Base-by-base conservation (phyloP, 768 basidiomycete species). In the Macrolepiota dolichaula region DNA sequence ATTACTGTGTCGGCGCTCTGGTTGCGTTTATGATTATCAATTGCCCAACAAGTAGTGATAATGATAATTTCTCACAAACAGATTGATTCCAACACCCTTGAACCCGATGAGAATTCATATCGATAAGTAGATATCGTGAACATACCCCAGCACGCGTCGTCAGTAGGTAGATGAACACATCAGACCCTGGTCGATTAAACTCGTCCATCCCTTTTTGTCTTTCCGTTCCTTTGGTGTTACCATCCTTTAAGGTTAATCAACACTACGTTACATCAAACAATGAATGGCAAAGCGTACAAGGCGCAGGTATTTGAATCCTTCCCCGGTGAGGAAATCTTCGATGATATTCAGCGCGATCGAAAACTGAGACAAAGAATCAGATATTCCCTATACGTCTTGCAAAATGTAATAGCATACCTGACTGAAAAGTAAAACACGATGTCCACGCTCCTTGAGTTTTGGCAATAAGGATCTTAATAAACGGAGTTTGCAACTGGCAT, bases 201-300 rank as follows among this genome's bases (percentile, higher is more conserved):
- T 88, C 87, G 66, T 99, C 97, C 87, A 99, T 97, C 51, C 86
- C 87, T 70, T 92, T 93, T 71, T 99, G 97, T 24, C 97, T 84
- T n/a, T 85, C 84, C 3, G 80, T 78, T 66, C 91, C 87, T 70
- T 91, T 91, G 3, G 94, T 95, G 62, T 85, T 87, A 11, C 97
- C 97, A 70, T 98, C 96, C 91, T 96, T 66, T 1, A 44, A 19
- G 63, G 44, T 11, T 46, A 7, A 46, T 60, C 56, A 64, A 38
- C 17, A 55, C 13, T 46, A 53, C 62, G 22, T 15, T 22, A 29
- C 49, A 46, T 35, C 53, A 52, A 6, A 42, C 51, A 36, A 2
- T 13, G 52, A 67, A 55, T 32, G 29, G 29, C 29, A 40, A 55
- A 40, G 62, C 79, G 55, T 68, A 93, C 92, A 64, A 96, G 73